Evolutionary conservation across 2,329 filamentous ascomycete genomes (phyloP).

Genomic region (Zasmidium citrigriseum): DNA sequence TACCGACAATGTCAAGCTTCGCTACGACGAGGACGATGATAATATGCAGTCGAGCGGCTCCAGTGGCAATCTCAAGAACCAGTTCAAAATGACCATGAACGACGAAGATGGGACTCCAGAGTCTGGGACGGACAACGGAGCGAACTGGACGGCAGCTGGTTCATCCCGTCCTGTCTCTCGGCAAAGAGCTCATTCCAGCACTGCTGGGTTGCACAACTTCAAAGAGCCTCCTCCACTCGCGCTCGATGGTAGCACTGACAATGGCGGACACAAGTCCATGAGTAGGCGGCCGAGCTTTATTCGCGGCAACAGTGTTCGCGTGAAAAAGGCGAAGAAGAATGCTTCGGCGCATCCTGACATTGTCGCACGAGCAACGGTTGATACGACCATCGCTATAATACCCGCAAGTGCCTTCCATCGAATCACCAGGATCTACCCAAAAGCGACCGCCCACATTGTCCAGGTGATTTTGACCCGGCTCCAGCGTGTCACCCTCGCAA

Average conservation of each 20-base stretch:
- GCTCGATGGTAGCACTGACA: slow-evolving; percentile 30
- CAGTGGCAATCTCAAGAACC: slow-evolving; percentile 24
- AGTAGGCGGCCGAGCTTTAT: slow-evolving; percentile 30
- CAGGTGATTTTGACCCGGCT: slow-evolving; percentile 95
- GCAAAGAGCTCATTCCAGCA: slow-evolving; percentile 25
- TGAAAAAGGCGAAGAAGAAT: slow-evolving; percentile 40
- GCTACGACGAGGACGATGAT: slow-evolving; percentile 67
- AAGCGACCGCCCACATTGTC: slow-evolving; percentile 94
- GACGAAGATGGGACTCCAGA: slow-evolving; percentile 26
- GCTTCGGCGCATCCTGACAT: slow-evolving; percentile 94
- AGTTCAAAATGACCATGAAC: slow-evolving; percentile 22
- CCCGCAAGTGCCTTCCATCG: slow-evolving; percentile 93
- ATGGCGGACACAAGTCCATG: slow-evolving; percentile 22
- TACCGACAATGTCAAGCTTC: slow-evolving; percentile 87
- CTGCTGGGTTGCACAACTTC: slow-evolving; percentile 16
- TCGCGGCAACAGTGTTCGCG: slow-evolving; percentile 14
- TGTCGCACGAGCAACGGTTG: slow-evolving; percentile 90
- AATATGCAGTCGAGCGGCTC: slow-evolving; percentile 21
- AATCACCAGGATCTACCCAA: slow-evolving; percentile 89
- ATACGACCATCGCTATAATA: slow-evolving; percentile 98
- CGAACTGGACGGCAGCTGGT: slow-evolving; percentile 20
- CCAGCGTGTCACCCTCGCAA: slow-evolving; percentile 90
- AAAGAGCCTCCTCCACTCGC: slow-evolving; percentile 33
- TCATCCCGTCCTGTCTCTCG: slow-evolving; percentile 28
- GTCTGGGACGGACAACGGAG: slow-evolving; percentile 28